These are phyloP conservation scores for Lactarius sanguifluus DNA, from an alignment of 768 basidiomycete genomes.

Conservation along the genomic window DNA sequence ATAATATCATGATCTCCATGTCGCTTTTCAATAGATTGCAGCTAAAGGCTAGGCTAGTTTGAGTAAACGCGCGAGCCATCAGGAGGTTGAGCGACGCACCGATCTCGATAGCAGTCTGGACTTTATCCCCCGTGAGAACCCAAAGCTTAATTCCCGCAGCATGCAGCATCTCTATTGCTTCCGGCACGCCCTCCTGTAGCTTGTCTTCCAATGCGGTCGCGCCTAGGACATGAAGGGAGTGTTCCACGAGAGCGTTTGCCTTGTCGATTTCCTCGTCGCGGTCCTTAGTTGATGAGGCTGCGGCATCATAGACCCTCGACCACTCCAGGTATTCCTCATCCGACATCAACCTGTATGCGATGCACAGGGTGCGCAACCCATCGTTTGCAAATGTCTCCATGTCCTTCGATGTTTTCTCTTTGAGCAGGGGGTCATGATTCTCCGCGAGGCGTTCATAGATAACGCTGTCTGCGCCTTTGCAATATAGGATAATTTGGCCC, in stretches of 20 bases:
- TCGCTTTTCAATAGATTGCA: conserved; percentile 92
- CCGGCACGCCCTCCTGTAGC: conserved; percentile 94
- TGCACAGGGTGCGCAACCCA: conserved; percentile 87
- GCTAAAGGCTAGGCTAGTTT: conserved; percentile 57
- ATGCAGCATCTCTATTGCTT: conserved; percentile 90
- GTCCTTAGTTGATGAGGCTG: conserved; percentile 70
- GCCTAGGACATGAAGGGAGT: conserved; percentile 79
- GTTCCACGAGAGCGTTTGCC: conserved; percentile 81
- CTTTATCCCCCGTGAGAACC: conserved; percentile 97
- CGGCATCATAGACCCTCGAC: conserved; percentile 78
- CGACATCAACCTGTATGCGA: conserved; percentile 72
- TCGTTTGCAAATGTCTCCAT: conserved; percentile 94
- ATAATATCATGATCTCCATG: conserved; percentile 98
- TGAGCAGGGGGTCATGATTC: conserved; percentile 70
- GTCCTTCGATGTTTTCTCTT: conserved; percentile 77
- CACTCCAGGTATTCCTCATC: conserved; percentile 87
- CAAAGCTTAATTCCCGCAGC: conserved; percentile 95
- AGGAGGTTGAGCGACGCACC: conserved; percentile 40
- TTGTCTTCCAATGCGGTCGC: conserved; percentile 98
- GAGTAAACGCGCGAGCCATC: conserved; percentile 4
- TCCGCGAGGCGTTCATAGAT: conserved; percentile 83
- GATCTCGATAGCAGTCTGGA: conserved; percentile 98
- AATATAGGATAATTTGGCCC: conserved; percentile 79
- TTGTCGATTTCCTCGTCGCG: conserved; percentile 92
- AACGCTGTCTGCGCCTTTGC: conserved; percentile 97